Evolutionary conservation across 2,329 filamentous ascomycete genomes (phyloP).

Genomic region (Paramyrothecium roridum): DNA sequence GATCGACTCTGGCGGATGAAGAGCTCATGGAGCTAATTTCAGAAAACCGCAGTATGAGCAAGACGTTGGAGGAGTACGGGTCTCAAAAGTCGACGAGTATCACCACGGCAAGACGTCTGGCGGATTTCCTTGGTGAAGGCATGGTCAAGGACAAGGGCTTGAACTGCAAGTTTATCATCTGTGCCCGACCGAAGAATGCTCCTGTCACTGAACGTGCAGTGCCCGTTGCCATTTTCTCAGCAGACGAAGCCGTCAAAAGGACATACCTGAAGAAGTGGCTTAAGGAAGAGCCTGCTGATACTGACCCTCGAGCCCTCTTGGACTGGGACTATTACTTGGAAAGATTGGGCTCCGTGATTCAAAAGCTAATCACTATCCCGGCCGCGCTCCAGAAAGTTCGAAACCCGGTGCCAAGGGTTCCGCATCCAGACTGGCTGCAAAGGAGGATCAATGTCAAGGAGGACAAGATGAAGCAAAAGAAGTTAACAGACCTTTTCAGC

Average conservation of each 20-base stretch:
- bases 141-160: slow-evolving; percentile 99
- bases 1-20: slow-evolving; percentile 87
- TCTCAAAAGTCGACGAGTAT: slow-evolving; percentile 98
- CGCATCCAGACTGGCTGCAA: slow-evolving; percentile 96
- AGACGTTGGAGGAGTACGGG: slow-evolving; percentile 95
- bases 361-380: slow-evolving; percentile 98
- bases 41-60: slow-evolving; percentile 97
- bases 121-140: slow-evolving; percentile 93
- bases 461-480: slow-evolving; percentile 97
- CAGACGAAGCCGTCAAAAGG: slow-evolving; percentile 82
- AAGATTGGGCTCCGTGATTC: slow-evolving; percentile 92
- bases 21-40: slow-evolving; percentile 99
- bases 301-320: slow-evolving; percentile 83
- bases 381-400: slow-evolving; percentile 91
- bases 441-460: slow-evolving; percentile 92
- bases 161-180: slow-evolving; percentile 99
- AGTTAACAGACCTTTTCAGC: slow-evolving; percentile 89
- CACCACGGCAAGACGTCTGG: slow-evolving; percentile 89
- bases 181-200: slow-evolving; percentile 76
- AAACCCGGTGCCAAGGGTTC: slow-evolving; percentile 90
- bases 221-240: slow-evolving; percentile 95
- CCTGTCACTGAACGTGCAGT: slow-evolving; percentile 94
- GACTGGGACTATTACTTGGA: slow-evolving; percentile 99
- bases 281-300: slow-evolving; percentile 85
- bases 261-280: slow-evolving; percentile 93